Percentiles rank a stretch among this genome's conserved stretches.
Evolutionary conservation across 1,284 basidiomycete species (phyloP).

Genomic region (Pyrrhoderma noxium): DNA sequence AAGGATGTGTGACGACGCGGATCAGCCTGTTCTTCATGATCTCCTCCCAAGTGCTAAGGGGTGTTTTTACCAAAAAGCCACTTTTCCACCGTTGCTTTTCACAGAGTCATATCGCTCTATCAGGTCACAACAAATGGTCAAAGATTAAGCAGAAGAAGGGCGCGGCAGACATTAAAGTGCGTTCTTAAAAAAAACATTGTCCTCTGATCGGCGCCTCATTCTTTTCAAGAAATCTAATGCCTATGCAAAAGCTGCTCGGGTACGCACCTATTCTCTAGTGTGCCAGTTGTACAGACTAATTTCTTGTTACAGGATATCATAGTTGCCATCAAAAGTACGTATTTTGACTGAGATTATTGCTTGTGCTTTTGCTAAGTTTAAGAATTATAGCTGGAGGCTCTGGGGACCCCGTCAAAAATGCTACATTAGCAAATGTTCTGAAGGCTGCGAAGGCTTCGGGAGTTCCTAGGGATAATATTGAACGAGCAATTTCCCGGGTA

Average conservation of each 20-base stretch:
- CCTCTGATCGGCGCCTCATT: too few relatives aligned
- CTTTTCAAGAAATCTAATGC: slow-evolving; percentile 56
- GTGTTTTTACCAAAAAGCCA: too few relatives aligned
- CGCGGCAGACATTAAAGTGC: slow-evolving; percentile 46
- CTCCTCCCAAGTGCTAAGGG: too few relatives aligned
- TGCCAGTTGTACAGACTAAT: too few relatives aligned
- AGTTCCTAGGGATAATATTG: slow-evolving; percentile 74
- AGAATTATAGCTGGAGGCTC: slow-evolving; percentile 51
- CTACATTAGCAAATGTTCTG: slow-evolving; percentile 52
- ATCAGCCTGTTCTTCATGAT: too few relatives aligned
- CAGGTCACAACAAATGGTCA: slow-evolving; percentile 81
- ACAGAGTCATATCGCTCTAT: slow-evolving; percentile 27
- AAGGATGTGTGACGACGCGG: too few relatives aligned
- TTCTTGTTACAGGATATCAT: slow-evolving; percentile 57
- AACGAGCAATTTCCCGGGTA: slow-evolving; percentile 63
- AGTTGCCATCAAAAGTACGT: slow-evolving; percentile 55
- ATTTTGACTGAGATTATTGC: too few relatives aligned
- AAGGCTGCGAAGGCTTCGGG: slow-evolving; percentile 57
- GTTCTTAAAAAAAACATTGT: too few relatives aligned
- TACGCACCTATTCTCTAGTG: too few relatives aligned
- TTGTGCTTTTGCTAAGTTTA: too few relatives aligned
- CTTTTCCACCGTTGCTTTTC: slow-evolving; percentile 28
- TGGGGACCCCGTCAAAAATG: slow-evolving; percentile 57
- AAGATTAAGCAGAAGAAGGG: slow-evolving; percentile 84
- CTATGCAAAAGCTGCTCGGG: slow-evolving; percentile 53